Conservation (phyloP, 2,329 filamentous ascomycete genomes). For the Curvularia verruculosa region DNA sequence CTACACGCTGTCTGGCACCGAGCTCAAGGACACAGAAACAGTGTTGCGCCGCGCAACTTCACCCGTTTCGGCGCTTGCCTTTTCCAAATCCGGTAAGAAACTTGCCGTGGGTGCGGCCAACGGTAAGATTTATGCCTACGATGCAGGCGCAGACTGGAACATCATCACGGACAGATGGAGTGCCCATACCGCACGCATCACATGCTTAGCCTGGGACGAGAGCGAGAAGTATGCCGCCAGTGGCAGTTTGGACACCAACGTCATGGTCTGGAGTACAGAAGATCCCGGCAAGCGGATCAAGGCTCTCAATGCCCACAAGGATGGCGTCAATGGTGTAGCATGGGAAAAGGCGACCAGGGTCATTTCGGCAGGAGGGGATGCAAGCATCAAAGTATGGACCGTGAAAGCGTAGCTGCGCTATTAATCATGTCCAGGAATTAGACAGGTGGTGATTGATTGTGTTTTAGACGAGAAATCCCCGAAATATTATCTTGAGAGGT, state of each 20-base stretch:
- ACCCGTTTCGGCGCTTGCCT: conserved; percentile 78
- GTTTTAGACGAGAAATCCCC: background rate
- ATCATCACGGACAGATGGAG: conserved; percentile 82
- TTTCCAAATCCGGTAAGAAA: conserved; percentile 76
- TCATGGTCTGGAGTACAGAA: conserved; percentile 87
- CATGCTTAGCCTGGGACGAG: conserved; percentile 76
- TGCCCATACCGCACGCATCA: conserved; percentile 72
- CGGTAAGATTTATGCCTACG: conserved; percentile 88
- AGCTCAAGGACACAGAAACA: conserved; percentile 59
- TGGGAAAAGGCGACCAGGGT: conserved; percentile 74
- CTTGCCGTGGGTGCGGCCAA: conserved; percentile 82
- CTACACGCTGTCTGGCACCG: conserved; percentile 67
- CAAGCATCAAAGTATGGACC: conserved; percentile 86
- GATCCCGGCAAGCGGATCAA: conserved; percentile 86
- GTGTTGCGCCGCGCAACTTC: conserved; percentile 72
- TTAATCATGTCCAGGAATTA: background rate
- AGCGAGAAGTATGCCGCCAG: conserved; percentile 78
- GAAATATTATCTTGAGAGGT: background rate
- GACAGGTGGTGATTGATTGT: conserved; percentile 1
- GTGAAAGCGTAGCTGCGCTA: conserved; percentile 29
- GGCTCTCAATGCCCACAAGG: conserved; percentile 89
- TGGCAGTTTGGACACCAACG: conserved; percentile 86
- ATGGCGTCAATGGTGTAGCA: conserved; percentile 85
- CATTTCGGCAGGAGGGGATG: conserved; percentile 83
- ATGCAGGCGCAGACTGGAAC: conserved; percentile 65